Evolutionary conservation across 345 rosid genomes (phyloP).

Genomic region (Camelina laxa): DNA sequence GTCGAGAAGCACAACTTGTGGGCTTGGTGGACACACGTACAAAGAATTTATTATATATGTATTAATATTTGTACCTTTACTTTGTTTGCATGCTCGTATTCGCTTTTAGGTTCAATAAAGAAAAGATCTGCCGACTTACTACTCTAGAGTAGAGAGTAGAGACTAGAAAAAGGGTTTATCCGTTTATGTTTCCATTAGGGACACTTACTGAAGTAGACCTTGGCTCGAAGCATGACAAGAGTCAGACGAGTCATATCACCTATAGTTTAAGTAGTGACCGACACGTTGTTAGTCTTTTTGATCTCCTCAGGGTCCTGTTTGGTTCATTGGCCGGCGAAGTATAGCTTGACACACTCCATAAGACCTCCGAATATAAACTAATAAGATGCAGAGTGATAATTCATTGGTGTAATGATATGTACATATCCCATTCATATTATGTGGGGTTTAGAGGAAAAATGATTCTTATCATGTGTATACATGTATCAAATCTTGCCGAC

Average conservation of each 20-base stretch:
- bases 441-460: not conserved
- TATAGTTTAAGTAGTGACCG: slow-evolving; percentile 15
- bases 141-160: not conserved
- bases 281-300: slow-evolving; percentile 26
- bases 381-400: not conserved
- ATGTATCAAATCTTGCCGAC: not conserved
- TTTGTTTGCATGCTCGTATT: slow-evolving; percentile 10
- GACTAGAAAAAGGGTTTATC: slow-evolving; percentile 6
- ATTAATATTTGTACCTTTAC: not conserved
- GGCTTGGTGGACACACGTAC: slow-evolving; percentile 41
- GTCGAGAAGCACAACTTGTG: slow-evolving; percentile 35
- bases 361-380: not conserved
- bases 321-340: slow-evolving; percentile 10
- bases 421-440: not conserved
- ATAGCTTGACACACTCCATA: not conserved
- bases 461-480: not conserved
- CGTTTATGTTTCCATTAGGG: slow-evolving; percentile 9
- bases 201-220: slow-evolving; percentile 33
- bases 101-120: slow-evolving; percentile 21
- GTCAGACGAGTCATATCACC: slow-evolving; percentile 26
- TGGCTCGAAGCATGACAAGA: slow-evolving; percentile 38
- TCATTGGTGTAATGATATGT: not conserved
- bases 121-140: slow-evolving; percentile 34
- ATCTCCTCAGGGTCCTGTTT: slow-evolving; percentile 18
- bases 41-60: not conserved